These are phyloP conservation scores for Ogataea nitratoaversa DNA, from an alignment of 805 yeast genomes.

Conservation along the genomic window DNA sequence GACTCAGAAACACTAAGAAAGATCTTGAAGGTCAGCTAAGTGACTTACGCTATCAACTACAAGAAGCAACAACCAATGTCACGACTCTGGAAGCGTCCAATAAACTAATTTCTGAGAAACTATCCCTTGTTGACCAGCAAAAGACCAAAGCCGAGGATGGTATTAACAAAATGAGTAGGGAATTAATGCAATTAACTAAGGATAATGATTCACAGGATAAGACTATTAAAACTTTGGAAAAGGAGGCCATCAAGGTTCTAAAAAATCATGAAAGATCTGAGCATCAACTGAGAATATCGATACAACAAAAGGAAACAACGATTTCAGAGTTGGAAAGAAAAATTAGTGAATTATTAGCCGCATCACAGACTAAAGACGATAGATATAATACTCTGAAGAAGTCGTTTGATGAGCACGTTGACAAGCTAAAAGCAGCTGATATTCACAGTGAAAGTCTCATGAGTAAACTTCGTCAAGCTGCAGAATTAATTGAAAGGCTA, in stretches of 20 bases:
- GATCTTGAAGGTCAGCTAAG: slow-evolving; percentile 34
- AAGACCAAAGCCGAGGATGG: slow-evolving; percentile 68
- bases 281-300: slow-evolving; percentile 21
- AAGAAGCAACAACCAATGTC: slow-evolving; percentile 19
- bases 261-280: slow-evolving; percentile 34
- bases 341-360: slow-evolving; percentile 12
- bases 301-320: slow-evolving; percentile 20
- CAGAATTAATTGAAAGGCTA: slow-evolving; percentile 23
- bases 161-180: slow-evolving; percentile 85
- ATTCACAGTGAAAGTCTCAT: slow-evolving; percentile 17
- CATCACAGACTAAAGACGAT: slow-evolving; percentile 16
- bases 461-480: slow-evolving; percentile 23
- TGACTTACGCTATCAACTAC: slow-evolving; percentile 14
- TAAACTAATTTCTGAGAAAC: slow-evolving; percentile 28
- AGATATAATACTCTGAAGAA: slow-evolving; percentile 25
- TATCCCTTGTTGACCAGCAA: slow-evolving; percentile 30
- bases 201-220: slow-evolving; percentile 51
- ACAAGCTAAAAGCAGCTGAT: slow-evolving; percentile 22
- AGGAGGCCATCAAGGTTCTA: slow-evolving; percentile 31
- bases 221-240: slow-evolving; percentile 39
- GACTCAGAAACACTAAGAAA: slow-evolving; percentile 16
- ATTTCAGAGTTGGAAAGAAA: slow-evolving; percentile 20
- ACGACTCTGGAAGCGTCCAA: slow-evolving; percentile 16
- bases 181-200: slow-evolving; percentile 60
- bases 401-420: slow-evolving; percentile 20